A percentile compares a stretch with the other conserved stretches of the same genome.
phyloP scores from a whole-genome alignment of 2,329 filamentous ascomycete genomes.

The Purpureocillium takamizusanense region DNA sequence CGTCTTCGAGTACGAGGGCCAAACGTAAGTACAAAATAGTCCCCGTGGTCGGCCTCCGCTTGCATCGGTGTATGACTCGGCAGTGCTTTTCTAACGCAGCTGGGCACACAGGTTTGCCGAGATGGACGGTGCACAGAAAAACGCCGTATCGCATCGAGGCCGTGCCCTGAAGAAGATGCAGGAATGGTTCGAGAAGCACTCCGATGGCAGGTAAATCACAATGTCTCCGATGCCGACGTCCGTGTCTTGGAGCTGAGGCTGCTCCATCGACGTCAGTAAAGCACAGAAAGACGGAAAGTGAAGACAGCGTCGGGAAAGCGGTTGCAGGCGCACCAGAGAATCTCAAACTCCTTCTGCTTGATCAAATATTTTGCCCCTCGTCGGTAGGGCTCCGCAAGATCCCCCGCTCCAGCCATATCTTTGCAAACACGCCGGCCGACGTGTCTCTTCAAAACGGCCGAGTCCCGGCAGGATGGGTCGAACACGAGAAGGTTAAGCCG shows the following conservation, averaged over 20 bases:
- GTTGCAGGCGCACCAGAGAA: slow-evolving; percentile 51
- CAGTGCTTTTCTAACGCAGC: not conserved
- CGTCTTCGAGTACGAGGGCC: slow-evolving; percentile 85
- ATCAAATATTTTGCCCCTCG: slow-evolving; percentile 58
- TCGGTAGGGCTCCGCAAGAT: slow-evolving; percentile 63
- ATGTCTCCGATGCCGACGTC: no score
- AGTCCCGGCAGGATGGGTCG: slow-evolving; percentile 74
- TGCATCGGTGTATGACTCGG: no score
- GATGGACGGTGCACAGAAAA: slow-evolving; percentile 85
- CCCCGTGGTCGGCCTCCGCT: no score
- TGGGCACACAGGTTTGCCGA: slow-evolving; percentile 62
- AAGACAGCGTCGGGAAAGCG: no score
- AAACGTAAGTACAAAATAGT: slow-evolving; percentile 52
- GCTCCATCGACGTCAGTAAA: slow-evolving; percentile 3
- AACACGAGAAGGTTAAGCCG: slow-evolving; percentile 69
- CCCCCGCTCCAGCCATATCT: slow-evolving; percentile 23
- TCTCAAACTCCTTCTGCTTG: slow-evolving; percentile 69
- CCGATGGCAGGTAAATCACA: not conserved
- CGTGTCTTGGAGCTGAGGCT: slow-evolving; percentile 8
- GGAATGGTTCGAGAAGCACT: slow-evolving; percentile 56
- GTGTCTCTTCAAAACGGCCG: slow-evolving; percentile 51
- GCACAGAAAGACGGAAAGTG: not conserved
- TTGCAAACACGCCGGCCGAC: slow-evolving; percentile 37
- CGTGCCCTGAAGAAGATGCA: slow-evolving; percentile 83
- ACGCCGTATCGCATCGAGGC: slow-evolving; percentile 83